A percentile compares a stretch with the other conserved stretches of the same genome.
These are phyloP conservation scores for Sarcodon aspratus DNA, from an alignment of 768 basidiomycete genomes.

Conservation along the genomic window DNA sequence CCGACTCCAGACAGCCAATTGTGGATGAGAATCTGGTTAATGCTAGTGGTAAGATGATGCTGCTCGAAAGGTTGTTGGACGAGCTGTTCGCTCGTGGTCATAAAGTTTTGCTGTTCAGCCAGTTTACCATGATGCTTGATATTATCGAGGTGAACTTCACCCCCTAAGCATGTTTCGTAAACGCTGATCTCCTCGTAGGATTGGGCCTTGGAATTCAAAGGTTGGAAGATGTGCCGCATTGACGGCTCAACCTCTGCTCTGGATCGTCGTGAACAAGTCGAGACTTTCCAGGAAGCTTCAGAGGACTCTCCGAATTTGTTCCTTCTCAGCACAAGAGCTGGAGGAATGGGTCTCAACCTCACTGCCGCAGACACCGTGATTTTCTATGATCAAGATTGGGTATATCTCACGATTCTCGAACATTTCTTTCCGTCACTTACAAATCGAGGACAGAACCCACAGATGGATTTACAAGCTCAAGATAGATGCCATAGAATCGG, in stretches of 20 bases:
- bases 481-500: slow-evolving; percentile 95
- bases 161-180: not conserved
- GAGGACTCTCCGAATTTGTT: slow-evolving; percentile 58
- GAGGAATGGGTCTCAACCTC: slow-evolving; percentile 73
- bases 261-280: slow-evolving; percentile 79
- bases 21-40: slow-evolving; percentile 75
- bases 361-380: slow-evolving; percentile 85
- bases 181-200: slow-evolving; percentile 32
- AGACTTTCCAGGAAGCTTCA: slow-evolving; percentile 58
- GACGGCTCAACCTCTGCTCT: slow-evolving; percentile 80
- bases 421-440: slow-evolving; percentile 5
- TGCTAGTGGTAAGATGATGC: slow-evolving; percentile 94
- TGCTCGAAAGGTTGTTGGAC: slow-evolving; percentile 78
- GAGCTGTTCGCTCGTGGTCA: slow-evolving; percentile 73
- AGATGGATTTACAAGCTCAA: slow-evolving; percentile 94
- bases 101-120: slow-evolving; percentile 82
- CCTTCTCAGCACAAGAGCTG: slow-evolving; percentile 69
- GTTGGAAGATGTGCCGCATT: slow-evolving; percentile 80
- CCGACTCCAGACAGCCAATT: slow-evolving; percentile 44
- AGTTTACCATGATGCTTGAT: slow-evolving; percentile 95
- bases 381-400: slow-evolving; percentile 91
- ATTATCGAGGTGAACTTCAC: slow-evolving; percentile 66
- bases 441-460: slow-evolving; percentile 54
- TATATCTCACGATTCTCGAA: slow-evolving; percentile 24
- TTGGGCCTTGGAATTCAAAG: slow-evolving; percentile 82